Percentiles rank a stretch among this genome's conserved stretches.
These are phyloP conservation scores for Coniophora puteana DNA, from an alignment of 1,284 basidiomycete species.

Conservation along the genomic window DNA sequence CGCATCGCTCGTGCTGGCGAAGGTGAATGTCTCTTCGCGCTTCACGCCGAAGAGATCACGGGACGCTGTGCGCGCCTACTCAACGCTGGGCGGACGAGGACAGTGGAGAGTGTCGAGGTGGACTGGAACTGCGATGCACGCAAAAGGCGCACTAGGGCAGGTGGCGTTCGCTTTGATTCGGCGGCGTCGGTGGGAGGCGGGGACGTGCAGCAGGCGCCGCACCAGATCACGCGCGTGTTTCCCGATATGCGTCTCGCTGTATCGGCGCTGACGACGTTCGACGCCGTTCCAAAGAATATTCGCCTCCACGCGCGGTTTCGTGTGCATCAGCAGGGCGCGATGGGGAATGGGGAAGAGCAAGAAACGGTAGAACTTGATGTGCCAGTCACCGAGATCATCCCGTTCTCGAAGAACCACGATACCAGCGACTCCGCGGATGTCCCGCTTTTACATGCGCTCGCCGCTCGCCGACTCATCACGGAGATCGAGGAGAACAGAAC, in stretches of 20 bases:
- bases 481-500: constrained; percentile 34
- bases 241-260: constrained; percentile 42
- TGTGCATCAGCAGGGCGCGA: no score
- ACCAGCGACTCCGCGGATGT: constrained; percentile 16
- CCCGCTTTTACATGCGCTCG: constrained; percentile 49
- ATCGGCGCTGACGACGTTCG: constrained; percentile 39
- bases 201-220: constrained; percentile 47
- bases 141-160: neutral
- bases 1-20: constrained; percentile 47
- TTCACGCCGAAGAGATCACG: constrained; percentile 39
- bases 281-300: constrained; percentile 35
- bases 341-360: no score
- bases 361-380: constrained; percentile 34
- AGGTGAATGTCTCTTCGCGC: constrained; percentile 44
- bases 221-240: constrained; percentile 36
- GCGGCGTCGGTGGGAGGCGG: neutral
- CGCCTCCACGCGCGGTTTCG: constrained; percentile 34
- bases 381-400: constrained; percentile 34
- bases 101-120: constrained; percentile 40
- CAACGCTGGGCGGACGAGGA: constrained; percentile 42
- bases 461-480: constrained; percentile 47
- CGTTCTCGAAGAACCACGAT: constrained; percentile 24
- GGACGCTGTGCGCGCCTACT: constrained; percentile 47
- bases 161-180: neutral
- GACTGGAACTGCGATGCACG: constrained; percentile 42